phyloP scores from a whole-genome alignment of 148 eudicot species.

The Chenopodium quinoa region DNA sequence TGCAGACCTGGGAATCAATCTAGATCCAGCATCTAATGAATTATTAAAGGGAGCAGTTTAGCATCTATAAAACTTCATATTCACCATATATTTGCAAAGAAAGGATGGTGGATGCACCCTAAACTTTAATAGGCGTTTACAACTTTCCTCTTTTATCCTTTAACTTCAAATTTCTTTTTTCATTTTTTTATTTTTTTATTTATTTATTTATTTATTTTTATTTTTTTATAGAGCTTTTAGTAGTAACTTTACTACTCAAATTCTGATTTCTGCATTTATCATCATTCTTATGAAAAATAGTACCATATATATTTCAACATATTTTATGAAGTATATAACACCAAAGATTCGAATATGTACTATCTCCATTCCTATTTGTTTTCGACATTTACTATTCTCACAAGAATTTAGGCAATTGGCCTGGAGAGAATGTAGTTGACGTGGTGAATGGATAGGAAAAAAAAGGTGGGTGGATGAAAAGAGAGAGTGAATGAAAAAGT shows the following conservation, averaged over 20 bases:
- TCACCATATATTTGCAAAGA: neutral
- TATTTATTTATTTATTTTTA: no score
- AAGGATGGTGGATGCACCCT: neutral
- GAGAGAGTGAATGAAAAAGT: no score
- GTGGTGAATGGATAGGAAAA: no score
- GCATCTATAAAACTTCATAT: neutral
- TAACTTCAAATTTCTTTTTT: no score
- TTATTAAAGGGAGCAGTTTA: neutral
- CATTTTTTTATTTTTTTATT: no score
- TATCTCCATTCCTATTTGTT: no score
- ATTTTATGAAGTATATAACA: neutral
- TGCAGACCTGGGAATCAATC: neutral
- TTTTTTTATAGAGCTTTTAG: neutral
- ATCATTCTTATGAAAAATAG: neutral
- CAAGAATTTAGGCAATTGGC: no score
- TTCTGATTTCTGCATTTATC: neutral
- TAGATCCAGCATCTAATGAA: neutral
- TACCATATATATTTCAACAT: neutral
- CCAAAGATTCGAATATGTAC: neutral
- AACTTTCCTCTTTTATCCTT: neutral
- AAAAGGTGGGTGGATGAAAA: no score
- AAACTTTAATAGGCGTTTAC: neutral
- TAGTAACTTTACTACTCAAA: neutral
- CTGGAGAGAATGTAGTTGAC: no score
- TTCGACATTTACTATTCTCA: no score